Evolutionary conservation across 2,329 filamentous ascomycete genomes (phyloP).

Genomic region (Penicillium sp.): DNA sequence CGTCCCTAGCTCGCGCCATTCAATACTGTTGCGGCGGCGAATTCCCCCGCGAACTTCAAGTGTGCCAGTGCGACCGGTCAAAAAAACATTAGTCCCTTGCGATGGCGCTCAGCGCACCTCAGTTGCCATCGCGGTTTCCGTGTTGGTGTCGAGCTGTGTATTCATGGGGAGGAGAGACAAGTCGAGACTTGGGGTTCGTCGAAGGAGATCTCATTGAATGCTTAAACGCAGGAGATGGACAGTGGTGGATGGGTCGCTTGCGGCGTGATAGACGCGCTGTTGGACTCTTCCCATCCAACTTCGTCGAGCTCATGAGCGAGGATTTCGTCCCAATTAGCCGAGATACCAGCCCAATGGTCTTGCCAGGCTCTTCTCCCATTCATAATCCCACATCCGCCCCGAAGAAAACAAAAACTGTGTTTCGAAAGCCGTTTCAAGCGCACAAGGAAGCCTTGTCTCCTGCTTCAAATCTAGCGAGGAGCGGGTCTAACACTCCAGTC

Average conservation of each 20-base stretch:
- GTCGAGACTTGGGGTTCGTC: slow-evolving; percentile 92
- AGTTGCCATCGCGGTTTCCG: slow-evolving; percentile 74
- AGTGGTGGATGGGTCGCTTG: slow-evolving; percentile 96
- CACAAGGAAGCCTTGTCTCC: slow-evolving; percentile 52
- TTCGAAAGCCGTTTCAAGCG: slow-evolving; percentile 64
- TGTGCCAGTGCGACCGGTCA: slow-evolving; percentile 2
- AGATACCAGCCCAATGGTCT: slow-evolving; percentile 52
- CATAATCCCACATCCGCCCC: slow-evolving; percentile 50
- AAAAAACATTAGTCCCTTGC: slow-evolving; percentile 9
- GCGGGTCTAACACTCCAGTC: slow-evolving; percentile 35
- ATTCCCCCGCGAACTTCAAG: not conserved
- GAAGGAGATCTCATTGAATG: slow-evolving; percentile 98
- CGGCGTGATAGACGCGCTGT: slow-evolving; percentile 86
- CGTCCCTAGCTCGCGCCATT: not conserved
- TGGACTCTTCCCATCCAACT: slow-evolving; percentile 94
- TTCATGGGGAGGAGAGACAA: slow-evolving; percentile 95
- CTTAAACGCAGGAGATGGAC: slow-evolving; percentile 93
- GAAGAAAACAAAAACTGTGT: slow-evolving; percentile 59
- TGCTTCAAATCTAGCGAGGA: slow-evolving; percentile 32
- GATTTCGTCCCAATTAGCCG: slow-evolving; percentile 69
- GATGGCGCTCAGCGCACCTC: slow-evolving; percentile 49
- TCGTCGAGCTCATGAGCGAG: slow-evolving; percentile 84
- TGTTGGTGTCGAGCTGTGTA: slow-evolving; percentile 91
- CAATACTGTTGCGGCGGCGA: not conserved
- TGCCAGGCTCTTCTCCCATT: slow-evolving; percentile 49